These are phyloP conservation scores for Meripilus lineatus DNA, from an alignment of 1,284 basidiomycete species.

Conservation along the genomic window DNA sequence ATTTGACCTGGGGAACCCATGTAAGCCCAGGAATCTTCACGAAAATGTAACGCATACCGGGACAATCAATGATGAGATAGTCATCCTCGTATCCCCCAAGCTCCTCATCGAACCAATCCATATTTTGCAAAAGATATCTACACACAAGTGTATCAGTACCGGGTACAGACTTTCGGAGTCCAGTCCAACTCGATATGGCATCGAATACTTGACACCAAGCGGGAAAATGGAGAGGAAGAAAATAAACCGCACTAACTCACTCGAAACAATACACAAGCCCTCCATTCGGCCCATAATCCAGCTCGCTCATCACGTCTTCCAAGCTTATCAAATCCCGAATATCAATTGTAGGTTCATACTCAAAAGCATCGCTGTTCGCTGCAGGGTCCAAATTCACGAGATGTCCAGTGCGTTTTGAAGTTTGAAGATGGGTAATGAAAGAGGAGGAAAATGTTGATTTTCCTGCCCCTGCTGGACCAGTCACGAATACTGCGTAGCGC, in stretches of 20 bases:
- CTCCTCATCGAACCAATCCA: conserved; percentile 99
- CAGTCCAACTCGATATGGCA: too few species aligned
- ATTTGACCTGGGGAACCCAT: conserved; percentile 72
- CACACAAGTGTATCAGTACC: too few species aligned
- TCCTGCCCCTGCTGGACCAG: conserved; percentile 94
- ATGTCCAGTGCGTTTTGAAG: conserved; percentile 82
- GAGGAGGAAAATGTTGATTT: conserved; percentile 95
- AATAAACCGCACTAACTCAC: conserved; percentile 63
- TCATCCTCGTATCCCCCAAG: conserved; percentile 94
- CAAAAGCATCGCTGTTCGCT: conserved; percentile 81
- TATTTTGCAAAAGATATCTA: conserved; percentile 94
- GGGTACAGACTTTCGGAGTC: too few species aligned
- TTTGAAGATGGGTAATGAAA: conserved; percentile 87
- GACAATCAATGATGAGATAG: conserved; percentile 97
- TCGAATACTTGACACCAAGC: conserved; percentile 4
- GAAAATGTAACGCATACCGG: conserved; percentile 52
- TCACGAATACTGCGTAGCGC: conserved; percentile 87
- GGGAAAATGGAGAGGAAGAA: background rate
- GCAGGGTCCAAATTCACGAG: conserved; percentile 98
- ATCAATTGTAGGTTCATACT: conserved; percentile 91
- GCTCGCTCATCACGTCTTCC: conserved; percentile 95
- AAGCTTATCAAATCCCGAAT: conserved; percentile 92
- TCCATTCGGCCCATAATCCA: conserved; percentile 95
- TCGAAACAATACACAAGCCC: conserved; percentile 99
- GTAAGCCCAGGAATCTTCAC: background rate